These are phyloP conservation scores for Globisporangium rhizosaccharum DNA, from an alignment of 352 stramenopile species.

Conservation along the genomic window DNA sequence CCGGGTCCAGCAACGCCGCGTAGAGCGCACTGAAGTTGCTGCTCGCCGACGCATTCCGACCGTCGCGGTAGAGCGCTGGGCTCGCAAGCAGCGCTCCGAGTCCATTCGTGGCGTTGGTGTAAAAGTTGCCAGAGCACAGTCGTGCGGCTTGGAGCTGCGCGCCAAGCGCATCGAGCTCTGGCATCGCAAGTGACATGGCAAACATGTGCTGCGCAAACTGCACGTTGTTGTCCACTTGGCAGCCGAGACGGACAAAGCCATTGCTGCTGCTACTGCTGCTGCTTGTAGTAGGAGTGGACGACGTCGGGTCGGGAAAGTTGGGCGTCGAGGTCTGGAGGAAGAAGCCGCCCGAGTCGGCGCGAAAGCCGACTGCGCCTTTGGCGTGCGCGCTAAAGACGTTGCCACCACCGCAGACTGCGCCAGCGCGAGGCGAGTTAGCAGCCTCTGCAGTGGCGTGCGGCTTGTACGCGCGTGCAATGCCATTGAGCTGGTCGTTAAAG, in stretches of 20 bases:
- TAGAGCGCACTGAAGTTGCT: conserved; percentile 35
- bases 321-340: conserved; percentile 76
- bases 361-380: conserved; percentile 62
- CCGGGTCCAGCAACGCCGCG: conserved; percentile 37
- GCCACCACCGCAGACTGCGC: conserved; percentile 35
- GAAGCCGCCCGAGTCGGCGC: conserved; percentile 40
- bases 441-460: not conserved
- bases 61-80: conserved; percentile 30
- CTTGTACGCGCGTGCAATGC: conserved; percentile 36
- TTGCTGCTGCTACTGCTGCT: conserved; percentile 6
- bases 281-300: conserved; percentile 9
- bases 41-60: conserved; percentile 23
- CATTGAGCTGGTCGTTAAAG: conserved; percentile 79
- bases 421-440: conserved; percentile 1
- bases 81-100: conserved; percentile 39
- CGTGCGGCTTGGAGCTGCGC: conserved; percentile 44
- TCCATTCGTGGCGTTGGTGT: conserved; percentile 14
- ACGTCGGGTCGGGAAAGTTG: conserved; percentile 59
- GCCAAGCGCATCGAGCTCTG: conserved; percentile 35
- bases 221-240: conserved; percentile 73
- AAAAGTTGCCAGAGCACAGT: conserved; percentile 73
- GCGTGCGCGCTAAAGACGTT: conserved; percentile 66
- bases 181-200: conserved; percentile 49
- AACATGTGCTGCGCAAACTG: conserved; percentile 71
- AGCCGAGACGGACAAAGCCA: conserved; percentile 64